These are phyloP conservation scores for Candida sp. DNA, from an alignment of 1,139 yeast species.

Conservation along the genomic window DNA sequence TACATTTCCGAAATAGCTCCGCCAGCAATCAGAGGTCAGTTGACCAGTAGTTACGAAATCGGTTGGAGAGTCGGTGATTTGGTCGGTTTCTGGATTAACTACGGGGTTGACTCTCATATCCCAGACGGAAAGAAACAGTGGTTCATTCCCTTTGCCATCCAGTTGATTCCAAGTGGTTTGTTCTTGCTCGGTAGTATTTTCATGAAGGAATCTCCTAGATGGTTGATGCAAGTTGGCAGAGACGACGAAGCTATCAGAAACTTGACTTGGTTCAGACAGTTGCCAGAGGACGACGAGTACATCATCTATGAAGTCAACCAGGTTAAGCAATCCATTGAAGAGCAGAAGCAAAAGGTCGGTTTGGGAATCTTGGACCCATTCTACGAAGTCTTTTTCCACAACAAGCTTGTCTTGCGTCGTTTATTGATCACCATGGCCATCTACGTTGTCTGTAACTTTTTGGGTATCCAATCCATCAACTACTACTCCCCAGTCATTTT, in stretches of 20 bases:
- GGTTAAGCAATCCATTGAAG: conserved; percentile 27
- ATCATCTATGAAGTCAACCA: conserved; percentile 39
- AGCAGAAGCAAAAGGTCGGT: conserved; percentile 37
- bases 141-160: conserved; percentile 49
- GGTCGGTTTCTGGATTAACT: conserved; percentile 49
- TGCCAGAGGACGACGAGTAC: conserved; percentile 42
- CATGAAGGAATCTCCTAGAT: conserved; percentile 45
- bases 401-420: conserved; percentile 31
- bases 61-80: conserved; percentile 50
- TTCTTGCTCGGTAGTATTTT: conserved; percentile 38
- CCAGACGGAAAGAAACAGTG: conserved; percentile 35
- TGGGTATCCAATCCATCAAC: conserved; percentile 51
- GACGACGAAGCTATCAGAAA: conserved; percentile 39
- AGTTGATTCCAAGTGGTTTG: conserved; percentile 44
- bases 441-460: conserved; percentile 46
- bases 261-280: conserved; percentile 41
- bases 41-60: conserved; percentile 43
- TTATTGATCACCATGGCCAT: conserved; percentile 36
- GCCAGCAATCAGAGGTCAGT: conserved; percentile 44
- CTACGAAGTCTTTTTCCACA: conserved; percentile 34
- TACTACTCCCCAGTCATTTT: conserved; percentile 50
- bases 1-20: conserved; percentile 46
- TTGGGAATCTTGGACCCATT: conserved; percentile 44
- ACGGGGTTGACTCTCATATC: conserved; percentile 40
- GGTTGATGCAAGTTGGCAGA: conserved; percentile 41